These are phyloP conservation scores for Hemileia vastatrix DNA, from an alignment of 1,284 basidiomycete genomes.

Conservation along the genomic window DNA sequence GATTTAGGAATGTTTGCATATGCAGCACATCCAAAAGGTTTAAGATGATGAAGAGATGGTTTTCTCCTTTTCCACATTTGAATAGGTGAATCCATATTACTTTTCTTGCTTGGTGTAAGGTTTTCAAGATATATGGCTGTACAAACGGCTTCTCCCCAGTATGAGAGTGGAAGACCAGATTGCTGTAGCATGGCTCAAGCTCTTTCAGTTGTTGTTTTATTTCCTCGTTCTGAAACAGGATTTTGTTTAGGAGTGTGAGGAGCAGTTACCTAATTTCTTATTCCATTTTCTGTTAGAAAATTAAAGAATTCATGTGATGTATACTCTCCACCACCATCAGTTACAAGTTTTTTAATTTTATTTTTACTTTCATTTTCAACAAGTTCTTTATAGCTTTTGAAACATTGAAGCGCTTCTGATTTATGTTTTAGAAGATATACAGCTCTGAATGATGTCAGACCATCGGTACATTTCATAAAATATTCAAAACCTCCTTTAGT, in stretches of 20 bases:
- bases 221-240: background rate
- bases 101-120: background rate
- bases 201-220: slow-evolving; percentile 3
- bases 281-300: slow-evolving; percentile 4
- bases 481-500: background rate
- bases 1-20: background rate
- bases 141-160: background rate
- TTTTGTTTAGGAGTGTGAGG: slow-evolving; percentile 12
- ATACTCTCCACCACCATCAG: slow-evolving; percentile 2
- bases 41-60: background rate
- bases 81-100: background rate
- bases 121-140: background rate
- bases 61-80: background rate
- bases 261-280: background rate
- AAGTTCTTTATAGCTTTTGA: background rate
- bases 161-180: background rate
- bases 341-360: background rate
- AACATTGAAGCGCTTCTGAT: slow-evolving; percentile 3
- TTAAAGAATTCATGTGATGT: slow-evolving; percentile 6
- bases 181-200: slow-evolving; percentile 5
- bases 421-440: slow-evolving; percentile 2
- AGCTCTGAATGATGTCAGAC: background rate
- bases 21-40: background rate
- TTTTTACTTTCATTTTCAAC: background rate
- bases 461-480: slow-evolving; percentile 4